A percentile compares a stretch with the other conserved stretches of the same genome.
Evolutionary conservation across 1,284 basidiomycete genomes (phyloP).

Genomic region (Mycena citricolor): DNA sequence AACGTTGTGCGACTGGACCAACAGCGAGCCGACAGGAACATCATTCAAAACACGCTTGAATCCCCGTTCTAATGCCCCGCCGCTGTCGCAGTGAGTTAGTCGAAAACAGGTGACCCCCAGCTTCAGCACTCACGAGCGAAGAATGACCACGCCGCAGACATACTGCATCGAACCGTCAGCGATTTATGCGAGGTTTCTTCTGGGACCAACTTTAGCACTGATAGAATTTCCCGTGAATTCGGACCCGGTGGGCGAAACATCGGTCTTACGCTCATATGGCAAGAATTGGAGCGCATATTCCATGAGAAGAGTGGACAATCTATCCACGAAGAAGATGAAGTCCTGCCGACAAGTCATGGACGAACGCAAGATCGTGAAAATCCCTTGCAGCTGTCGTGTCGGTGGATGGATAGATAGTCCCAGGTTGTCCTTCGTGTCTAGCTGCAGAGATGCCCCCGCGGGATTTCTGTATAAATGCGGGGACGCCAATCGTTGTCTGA

Average conservation of each 20-base stretch:
- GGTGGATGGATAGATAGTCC: conserved; percentile 74
- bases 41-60: conserved; percentile 86
- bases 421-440: conserved; percentile 40
- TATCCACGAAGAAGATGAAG: conserved; percentile 88
- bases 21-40: conserved; percentile 83
- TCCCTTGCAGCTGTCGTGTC: conserved; percentile 87
- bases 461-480: conserved; percentile 37
- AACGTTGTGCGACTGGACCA: conserved; percentile 85
- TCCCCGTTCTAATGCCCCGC: conserved; percentile 89
- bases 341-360: conserved; percentile 71
- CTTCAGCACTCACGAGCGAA: conserved; percentile 64
- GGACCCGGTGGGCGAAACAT: conserved; percentile 70
- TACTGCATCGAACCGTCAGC: conserved; percentile 37
- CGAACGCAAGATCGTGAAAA: conserved; percentile 85
- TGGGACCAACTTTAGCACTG: conserved; percentile 47
- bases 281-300: conserved; percentile 84
- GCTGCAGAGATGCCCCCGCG: conserved; percentile 33
- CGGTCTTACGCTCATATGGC: conserved; percentile 63
- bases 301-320: conserved; percentile 81
- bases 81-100: conserved; percentile 43
- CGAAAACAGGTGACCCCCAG: conserved; percentile 3
- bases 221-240: conserved; percentile 63
- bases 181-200: conserved; percentile 6
- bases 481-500: conserved; percentile 72
- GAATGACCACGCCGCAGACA: conserved; percentile 82